Evolutionary conservation across 106 monocot species (phyloP), one percentile per base, ranked within the genome.

Genomic region (Alisma plantagoaquatica): DNA sequence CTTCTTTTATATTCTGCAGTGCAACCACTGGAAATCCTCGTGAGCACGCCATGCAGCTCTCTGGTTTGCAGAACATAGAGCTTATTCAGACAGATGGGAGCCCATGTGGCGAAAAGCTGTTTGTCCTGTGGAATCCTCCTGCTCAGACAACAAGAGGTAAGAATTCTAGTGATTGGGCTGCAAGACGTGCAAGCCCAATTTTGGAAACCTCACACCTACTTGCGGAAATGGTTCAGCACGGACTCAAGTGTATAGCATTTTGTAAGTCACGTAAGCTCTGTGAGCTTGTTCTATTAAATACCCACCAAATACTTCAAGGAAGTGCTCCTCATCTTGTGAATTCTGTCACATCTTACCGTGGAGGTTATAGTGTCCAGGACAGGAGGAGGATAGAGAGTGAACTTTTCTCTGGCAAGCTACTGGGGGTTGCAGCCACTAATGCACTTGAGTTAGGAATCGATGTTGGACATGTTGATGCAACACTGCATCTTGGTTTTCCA

Each of bases 401-500:
- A 29, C 73, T 96, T 49, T 96, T 96, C 61, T 71, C 65, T 35
- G 84, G 84, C 26, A 89, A 67, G 54, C 73, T 96, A 51, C 29
- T 57, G 25, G 96, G 89, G 41, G 80, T 96, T 73, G 84, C 84
- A 53, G 88, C 96, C 9, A 96, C 96, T 38, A 96, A 78, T 89
- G 96, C 89, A 43, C 81, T 96, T 42, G 96, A 96, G 52, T 76
- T 96, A 49, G 96, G 96, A 10, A 89, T 96, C 58, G 96, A 96
- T 67, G 75, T 96, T 20, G 96, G 96, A 21, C 73, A 78, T 60
- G 79, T 96, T 56, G 96, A 96, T 85, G 88, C 76, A 23, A 96
- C 96, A 46, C 67, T 96, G 51, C 96, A 96, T 82, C 96, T 96
- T 58, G 96, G 96, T 53, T 96, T 96, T 72, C 96, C 96, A 27